phyloP scores from a whole-genome alignment of 75 land plant genomes.

The Adiantum capillusveneris region DNA sequence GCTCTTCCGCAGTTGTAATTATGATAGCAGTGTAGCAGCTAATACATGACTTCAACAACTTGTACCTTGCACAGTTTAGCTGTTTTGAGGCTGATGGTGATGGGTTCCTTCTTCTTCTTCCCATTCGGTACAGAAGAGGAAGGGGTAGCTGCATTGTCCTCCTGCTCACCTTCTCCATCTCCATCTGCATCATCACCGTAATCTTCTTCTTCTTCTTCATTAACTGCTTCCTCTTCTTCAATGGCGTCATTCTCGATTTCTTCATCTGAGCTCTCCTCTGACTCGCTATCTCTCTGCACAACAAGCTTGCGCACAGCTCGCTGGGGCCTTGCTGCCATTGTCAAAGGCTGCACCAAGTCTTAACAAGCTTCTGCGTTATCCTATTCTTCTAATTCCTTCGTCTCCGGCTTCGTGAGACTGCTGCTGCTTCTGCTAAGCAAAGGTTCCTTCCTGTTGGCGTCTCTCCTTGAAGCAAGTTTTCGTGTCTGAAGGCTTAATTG shows the following conservation, averaged over 20 bases:
- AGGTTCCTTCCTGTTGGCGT: too few species aligned
- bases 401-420: too few species aligned
- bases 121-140: background rate
- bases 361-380: too few species aligned
- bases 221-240: conserved; percentile 21
- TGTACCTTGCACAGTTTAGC: conserved; percentile 63
- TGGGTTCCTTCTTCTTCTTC: conserved; percentile 12
- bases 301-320: conserved; percentile 9
- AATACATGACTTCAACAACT: too few species aligned
- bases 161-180: conserved; percentile 27
- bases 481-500: too few species aligned
- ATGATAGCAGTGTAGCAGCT: too few species aligned
- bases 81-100: conserved; percentile 66
- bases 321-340: background rate
- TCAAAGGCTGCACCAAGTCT: too few species aligned
- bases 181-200: conserved; percentile 16
- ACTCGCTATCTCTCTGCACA: conserved; percentile 9
- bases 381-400: too few species aligned
- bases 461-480: too few species aligned
- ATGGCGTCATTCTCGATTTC: conserved; percentile 17
- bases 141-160: conserved; percentile 13
- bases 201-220: conserved; percentile 28
- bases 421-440: too few species aligned
- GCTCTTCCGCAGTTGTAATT: too few species aligned
- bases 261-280: conserved; percentile 13